Percentiles rank a stretch among this genome's conserved stretches.
phyloP scores from a whole-genome alignment of 768 basidiomycete species.

The Coprinopsis marcescibilis region DNA sequence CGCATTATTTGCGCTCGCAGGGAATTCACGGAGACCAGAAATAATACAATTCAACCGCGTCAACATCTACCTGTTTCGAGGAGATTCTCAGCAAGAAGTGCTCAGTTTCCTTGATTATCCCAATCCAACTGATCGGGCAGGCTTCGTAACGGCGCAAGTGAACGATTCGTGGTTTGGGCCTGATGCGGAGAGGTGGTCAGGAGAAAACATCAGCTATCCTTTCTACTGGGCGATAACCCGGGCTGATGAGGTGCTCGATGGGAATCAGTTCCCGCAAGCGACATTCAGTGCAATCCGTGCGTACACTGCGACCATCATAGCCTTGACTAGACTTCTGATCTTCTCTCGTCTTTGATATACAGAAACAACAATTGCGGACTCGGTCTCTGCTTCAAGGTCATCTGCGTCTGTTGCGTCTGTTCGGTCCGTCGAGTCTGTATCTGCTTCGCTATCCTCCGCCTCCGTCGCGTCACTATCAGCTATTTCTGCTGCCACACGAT shows the following conservation, averaged over 20 bases:
- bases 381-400: conserved; percentile 53
- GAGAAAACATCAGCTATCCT: conserved; percentile 53
- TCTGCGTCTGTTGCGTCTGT: conserved; percentile 34
- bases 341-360: background rate
- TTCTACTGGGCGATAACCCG: conserved; percentile 79
- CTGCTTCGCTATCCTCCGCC: conserved; percentile 27
- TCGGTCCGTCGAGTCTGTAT: conserved; percentile 21
- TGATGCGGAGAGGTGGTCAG: conserved; percentile 43
- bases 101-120: conserved; percentile 33
- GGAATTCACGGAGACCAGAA: conserved; percentile 71
- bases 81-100: conserved; percentile 52
- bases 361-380: conserved; percentile 26
- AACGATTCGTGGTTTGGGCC: conserved; percentile 74
- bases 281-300: conserved; percentile 78
- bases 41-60: conserved; percentile 58
- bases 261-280: conserved; percentile 56
- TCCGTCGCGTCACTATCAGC: conserved; percentile 33
- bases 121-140: conserved; percentile 50
- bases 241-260: conserved; percentile 47
- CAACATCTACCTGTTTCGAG: conserved; percentile 74
- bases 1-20: conserved; percentile 30
- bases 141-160: conserved; percentile 47
- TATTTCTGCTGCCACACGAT: no score
- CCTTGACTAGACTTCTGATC: background rate
- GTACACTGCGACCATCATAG: conserved; percentile 28